Conservation (phyloP, 2,329 filamentous ascomycete species). For the Zasmidium citrigriseum region DNA sequence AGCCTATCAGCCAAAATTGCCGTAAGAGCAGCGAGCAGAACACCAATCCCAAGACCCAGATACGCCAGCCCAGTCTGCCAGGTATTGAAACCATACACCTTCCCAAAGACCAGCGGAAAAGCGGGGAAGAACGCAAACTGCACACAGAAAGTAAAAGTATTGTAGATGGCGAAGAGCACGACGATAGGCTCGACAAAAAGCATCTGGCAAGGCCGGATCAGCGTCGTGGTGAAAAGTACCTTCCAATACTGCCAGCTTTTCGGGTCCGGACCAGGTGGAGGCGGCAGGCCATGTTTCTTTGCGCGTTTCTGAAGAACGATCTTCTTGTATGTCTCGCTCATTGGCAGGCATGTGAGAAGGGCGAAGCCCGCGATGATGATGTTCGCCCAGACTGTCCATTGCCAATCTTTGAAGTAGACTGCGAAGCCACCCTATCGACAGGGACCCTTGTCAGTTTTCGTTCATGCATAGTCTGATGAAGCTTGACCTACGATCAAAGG, state of each 20-base stretch:
- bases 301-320: conserved; percentile 45
- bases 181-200: conserved; percentile 40
- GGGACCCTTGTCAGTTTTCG: too few relatives aligned
- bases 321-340: conserved; percentile 59
- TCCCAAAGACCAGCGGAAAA: conserved; percentile 55
- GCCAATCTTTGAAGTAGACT: conserved; percentile 44
- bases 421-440: conserved; percentile 43
- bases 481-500: conserved; percentile 33
- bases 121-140: conserved; percentile 37
- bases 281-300: conserved; percentile 34
- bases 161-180: conserved; percentile 33
- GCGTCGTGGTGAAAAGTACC: conserved; percentile 34
- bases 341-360: conserved; percentile 43
- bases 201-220: conserved; percentile 37
- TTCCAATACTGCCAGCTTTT: conserved; percentile 31
- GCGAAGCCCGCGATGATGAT: conserved; percentile 43
- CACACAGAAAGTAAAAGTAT: conserved; percentile 33
- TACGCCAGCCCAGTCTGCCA: conserved; percentile 80
- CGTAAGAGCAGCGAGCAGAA: conserved; percentile 56
- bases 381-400: conserved; percentile 47
- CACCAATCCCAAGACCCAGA: conserved; percentile 68
- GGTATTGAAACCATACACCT: conserved; percentile 72
- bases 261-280: conserved; percentile 22
- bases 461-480: not conserved
- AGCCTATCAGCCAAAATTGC: conserved; percentile 38